Conservation (phyloP, 495 filamentous ascomycete genomes). For the Amniculicola lignicola region DNA sequence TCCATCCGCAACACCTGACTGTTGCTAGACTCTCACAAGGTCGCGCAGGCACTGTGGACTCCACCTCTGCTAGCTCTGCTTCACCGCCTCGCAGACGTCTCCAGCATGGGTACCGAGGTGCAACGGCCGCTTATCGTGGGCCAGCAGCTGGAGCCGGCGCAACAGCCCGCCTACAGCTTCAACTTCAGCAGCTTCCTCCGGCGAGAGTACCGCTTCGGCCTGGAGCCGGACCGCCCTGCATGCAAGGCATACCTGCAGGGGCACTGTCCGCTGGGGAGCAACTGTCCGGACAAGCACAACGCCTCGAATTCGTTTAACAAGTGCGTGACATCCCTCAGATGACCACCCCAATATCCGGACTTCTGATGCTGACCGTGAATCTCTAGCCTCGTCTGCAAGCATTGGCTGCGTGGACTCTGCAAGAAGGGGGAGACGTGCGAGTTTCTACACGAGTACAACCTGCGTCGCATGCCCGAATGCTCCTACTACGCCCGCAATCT, state of each 20-base stretch:
- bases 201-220: constrained; percentile 66
- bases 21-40: too few relatives aligned
- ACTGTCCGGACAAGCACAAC: constrained; percentile 61
- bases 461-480: constrained; percentile 96
- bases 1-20: too few relatives aligned
- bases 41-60: background rate
- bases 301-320: constrained; percentile 39
- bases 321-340: constrained; percentile 25
- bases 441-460: constrained; percentile 97
- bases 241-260: constrained; percentile 79
- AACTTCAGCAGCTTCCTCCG: constrained; percentile 44
- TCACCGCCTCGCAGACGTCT: background rate
- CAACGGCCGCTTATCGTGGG: constrained; percentile 14
- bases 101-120: constrained; percentile 21
- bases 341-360: background rate
- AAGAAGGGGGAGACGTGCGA: constrained; percentile 96
- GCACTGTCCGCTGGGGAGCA: constrained; percentile 72
- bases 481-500: constrained; percentile 71
- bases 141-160: constrained; percentile 34
- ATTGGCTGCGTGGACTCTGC: constrained; percentile 95
- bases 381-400: constrained; percentile 82
- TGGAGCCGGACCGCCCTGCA: constrained; percentile 65
- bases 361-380: constrained; percentile 9
- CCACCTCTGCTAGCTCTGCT: background rate
- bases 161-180: constrained; percentile 36